Percentiles rank a stretch among this genome's conserved stretches.
phyloP scores from a whole-genome alignment of 495 filamentous ascomycete species.

The Talaromyces thailandensis region DNA sequence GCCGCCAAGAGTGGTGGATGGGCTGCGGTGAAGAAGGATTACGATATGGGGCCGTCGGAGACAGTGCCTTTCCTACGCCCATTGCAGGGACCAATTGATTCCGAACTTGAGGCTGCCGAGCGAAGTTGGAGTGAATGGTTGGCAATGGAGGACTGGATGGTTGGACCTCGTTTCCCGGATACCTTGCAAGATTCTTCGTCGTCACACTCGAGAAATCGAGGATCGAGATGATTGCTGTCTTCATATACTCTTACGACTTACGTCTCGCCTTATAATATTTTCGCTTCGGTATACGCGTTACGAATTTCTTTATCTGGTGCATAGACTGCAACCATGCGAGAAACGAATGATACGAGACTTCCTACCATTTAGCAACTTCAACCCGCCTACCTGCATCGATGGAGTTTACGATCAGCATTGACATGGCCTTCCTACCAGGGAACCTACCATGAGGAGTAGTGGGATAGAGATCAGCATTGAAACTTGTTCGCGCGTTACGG shows the following conservation, averaged over 20 bases:
- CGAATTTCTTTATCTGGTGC: not conserved
- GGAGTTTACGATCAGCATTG: slow-evolving; percentile 1
- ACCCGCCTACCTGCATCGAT: not conserved
- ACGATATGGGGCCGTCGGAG: slow-evolving; percentile 76
- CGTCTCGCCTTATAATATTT: not conserved
- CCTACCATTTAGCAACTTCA: not conserved
- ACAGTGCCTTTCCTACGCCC: slow-evolving; percentile 80
- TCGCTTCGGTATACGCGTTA: not conserved
- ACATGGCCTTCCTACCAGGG: not conserved
- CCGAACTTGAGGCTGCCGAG: slow-evolving; percentile 80
- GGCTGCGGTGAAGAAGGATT: slow-evolving; percentile 78
- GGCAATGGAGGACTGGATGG: slow-evolving; percentile 95
- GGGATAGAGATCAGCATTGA: not conserved
- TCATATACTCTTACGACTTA: not conserved
- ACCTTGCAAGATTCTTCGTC: slow-evolving; percentile 36
- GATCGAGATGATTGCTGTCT: not conserved
- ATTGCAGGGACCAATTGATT: slow-evolving; percentile 60
- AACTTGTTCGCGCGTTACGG: not conserved
- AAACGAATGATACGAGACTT: not conserved
- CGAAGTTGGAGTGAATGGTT: slow-evolving; percentile 77
- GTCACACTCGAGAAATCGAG: slow-evolving; percentile 25
- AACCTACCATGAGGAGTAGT: not conserved
- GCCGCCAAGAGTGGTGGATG: slow-evolving; percentile 87
- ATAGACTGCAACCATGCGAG: not conserved
- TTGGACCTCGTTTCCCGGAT: slow-evolving; percentile 53